Base-by-base conservation (phyloP, 192 early-diverging fungal genomes). In the Haplosporangium gracile region DNA sequence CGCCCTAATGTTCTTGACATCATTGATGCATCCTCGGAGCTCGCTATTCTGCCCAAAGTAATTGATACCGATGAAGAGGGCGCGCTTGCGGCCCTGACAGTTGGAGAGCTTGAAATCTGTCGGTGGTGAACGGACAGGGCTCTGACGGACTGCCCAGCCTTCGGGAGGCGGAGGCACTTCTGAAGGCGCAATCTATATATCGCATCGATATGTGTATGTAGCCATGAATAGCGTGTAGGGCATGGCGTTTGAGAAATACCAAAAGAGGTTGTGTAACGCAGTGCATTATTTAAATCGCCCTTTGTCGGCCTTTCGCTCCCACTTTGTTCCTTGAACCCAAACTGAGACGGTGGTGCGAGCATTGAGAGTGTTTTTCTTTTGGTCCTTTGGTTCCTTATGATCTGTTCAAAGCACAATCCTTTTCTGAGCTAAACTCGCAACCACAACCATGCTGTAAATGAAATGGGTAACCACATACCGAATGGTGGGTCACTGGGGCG, bases 1-100 rank as follows among this genome's bases (percentile, higher is more conserved):
- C 69, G 77, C 63, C 77, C 95, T 94, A 49, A 97, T 92, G 88
- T 95, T 95, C 43, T 90, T 89, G 36, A 96, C 96, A 81, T 97
- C 96, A 81, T 96, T 96, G 83, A 96, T 94, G 81, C 96, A 97
- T 24, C 96, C 96, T 80, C 80, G 49, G 65, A 96, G 93, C 82
- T 93, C 89, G 75, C 88, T 87, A 72, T 88, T 79, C 68, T 92
- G 89, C 24, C 91, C 92, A 72, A 91, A 89, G 88, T 99, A 99
- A 85, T 99, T 99, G 89, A 98, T 97, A 32, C 98, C 98, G 79
- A 99, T 94, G 43, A 99, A 91, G n/a, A 99, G 88, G 2, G 97
- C 97, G n/a, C 92, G 90, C 89, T 96, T 95, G 69, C 94, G 91
- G 38, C 95, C 95, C 53, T 90, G 88, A 81, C 92, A 93, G 70